Percentiles rank a stretch among this genome's conserved stretches.
Conservation (phyloP, 805 yeast genomes). For the Yarrowia sp. region DNA sequence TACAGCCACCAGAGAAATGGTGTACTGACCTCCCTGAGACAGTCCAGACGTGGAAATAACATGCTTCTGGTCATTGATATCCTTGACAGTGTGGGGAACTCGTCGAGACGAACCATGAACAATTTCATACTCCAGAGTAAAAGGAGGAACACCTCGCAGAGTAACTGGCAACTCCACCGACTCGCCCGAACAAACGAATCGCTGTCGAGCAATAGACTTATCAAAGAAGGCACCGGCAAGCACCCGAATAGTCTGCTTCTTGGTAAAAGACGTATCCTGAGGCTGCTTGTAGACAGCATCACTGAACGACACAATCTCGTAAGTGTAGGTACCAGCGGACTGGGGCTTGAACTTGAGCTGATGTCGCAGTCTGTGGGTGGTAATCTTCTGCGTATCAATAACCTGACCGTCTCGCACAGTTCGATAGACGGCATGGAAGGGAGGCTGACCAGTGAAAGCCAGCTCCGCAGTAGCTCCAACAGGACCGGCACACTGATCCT, state of each 20-base stretch:
- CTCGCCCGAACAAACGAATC: constrained; percentile 48
- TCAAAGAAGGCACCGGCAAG: constrained; percentile 43
- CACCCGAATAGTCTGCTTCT: constrained; percentile 39
- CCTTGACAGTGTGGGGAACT: constrained; percentile 43
- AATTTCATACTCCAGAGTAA: constrained; percentile 63
- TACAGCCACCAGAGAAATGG: constrained; percentile 58
- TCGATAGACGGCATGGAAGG: constrained; percentile 66
- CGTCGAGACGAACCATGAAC: constrained; percentile 53
- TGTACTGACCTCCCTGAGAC: constrained; percentile 67
- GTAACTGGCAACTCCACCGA: constrained; percentile 49
- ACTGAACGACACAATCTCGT: constrained; percentile 60
- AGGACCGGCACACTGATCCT: constrained; percentile 89
- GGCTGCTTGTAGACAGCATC: constrained; percentile 56
- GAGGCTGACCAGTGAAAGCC: constrained; percentile 70
- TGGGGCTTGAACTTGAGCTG: constrained; percentile 71
- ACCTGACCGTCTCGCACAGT: constrained; percentile 42
- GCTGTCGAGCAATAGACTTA: constrained; percentile 29
- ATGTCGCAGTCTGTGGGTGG: constrained; percentile 42
- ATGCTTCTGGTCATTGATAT: constrained; percentile 41
- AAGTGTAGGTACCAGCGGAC: constrained; percentile 74
- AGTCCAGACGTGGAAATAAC: constrained; percentile 54
- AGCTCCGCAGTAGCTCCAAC: constrained; percentile 78
- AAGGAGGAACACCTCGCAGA: constrained; percentile 80
- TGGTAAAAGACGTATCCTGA: constrained; percentile 31
- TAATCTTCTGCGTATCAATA: constrained; percentile 35